Base-by-base conservation (phyloP, 441 rosid genomes). In the California macrophylla region DNA sequence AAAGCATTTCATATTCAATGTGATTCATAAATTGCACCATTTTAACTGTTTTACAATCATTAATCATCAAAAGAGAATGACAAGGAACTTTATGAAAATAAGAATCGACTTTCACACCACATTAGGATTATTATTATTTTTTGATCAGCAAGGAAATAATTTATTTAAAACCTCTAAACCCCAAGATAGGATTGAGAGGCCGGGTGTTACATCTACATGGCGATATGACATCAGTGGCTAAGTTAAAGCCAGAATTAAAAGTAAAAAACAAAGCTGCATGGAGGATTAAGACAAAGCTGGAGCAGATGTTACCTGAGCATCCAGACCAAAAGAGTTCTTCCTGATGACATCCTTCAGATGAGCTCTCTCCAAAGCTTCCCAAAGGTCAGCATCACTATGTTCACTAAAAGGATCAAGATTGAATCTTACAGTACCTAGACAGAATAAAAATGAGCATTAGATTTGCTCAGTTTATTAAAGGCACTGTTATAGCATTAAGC, bases 361-460 rank as follows among this genome's bases (percentile, higher is more conserved):
- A 68, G 98, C 97, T 78, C 97, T 87, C 81, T 93, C 98, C 62
- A 93, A 75, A 64, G 98, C 86, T 79, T 90, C 97, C 98, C 98
- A 90, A 5, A 93, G 88, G 76, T 93, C 91, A 42, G 94, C 92
- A 72, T 90, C 97, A 69, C 78, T 93, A 81, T 90, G 97, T 73
- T 93, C 98, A 78, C 68, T 85, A 79, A 93, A 93, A 50, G 98
- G 98, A 80, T 93, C 97, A 69, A 90, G 98, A 76, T 93, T 93
- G 78, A 90, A 90, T 81, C 98, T 82, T 74, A 93, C 96, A 79
- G 88, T 82, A 68, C 98, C 98, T 92, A 77, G 0, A 70, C 67
- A 73, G 68, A 42, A 62, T 62, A 29, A 6, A 26, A 62, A 23
- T 63, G 20, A 63, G 40, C 40, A 29, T 63, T 28, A 63, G 66